Evolutionary conservation across 2,329 filamentous ascomycete species (phyloP).

Genomic region (Tolypocladium nubicola): DNA sequence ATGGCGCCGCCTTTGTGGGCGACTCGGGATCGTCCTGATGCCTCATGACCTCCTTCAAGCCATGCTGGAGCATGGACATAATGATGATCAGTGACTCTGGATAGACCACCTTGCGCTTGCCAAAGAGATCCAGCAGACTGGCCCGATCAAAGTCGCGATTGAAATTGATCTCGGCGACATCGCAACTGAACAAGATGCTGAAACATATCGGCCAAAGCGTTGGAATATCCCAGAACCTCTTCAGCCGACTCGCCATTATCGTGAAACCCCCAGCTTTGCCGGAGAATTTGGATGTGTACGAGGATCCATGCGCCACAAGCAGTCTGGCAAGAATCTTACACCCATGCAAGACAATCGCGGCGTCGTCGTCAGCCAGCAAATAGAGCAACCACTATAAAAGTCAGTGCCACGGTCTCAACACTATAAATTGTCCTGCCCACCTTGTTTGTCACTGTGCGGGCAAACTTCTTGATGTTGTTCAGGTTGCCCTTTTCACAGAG

Average conservation of each 20-base stretch:
- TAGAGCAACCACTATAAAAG: slow-evolving; percentile 71
- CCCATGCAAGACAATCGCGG: slow-evolving; percentile 71
- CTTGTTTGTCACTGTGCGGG: slow-evolving; percentile 90
- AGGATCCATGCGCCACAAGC: slow-evolving; percentile 68
- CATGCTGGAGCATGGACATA: slow-evolving; percentile 77
- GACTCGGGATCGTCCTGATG: slow-evolving; percentile 51
- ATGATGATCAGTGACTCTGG: slow-evolving; percentile 74
- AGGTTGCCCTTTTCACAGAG: slow-evolving; percentile 64
- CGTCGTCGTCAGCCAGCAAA: slow-evolving; percentile 76
- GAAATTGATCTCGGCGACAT: slow-evolving; percentile 65
- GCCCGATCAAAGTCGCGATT: slow-evolving; percentile 64
- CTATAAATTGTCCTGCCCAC: slow-evolving; percentile 29
- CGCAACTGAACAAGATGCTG: slow-evolving; percentile 75
- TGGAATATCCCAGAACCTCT: slow-evolving; percentile 79
- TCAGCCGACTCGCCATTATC: slow-evolving; percentile 73
- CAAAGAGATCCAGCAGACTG: slow-evolving; percentile 65
- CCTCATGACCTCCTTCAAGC: slow-evolving; percentile 59
- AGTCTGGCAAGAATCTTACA: slow-evolving; percentile 76
- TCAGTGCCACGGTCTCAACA: slow-evolving; percentile 6
- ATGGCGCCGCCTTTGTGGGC: slow-evolving; percentile 20
- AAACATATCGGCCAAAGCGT: slow-evolving; percentile 82
- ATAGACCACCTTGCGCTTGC: slow-evolving; percentile 55
- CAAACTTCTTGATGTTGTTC: slow-evolving; percentile 72
- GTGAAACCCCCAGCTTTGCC: slow-evolving; percentile 77
- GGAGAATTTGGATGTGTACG: slow-evolving; percentile 77